These are phyloP conservation scores for Acanthamoeba castellanii DNA, from an alignment of 208 protist genomes.

Conservation along the genomic window DNA sequence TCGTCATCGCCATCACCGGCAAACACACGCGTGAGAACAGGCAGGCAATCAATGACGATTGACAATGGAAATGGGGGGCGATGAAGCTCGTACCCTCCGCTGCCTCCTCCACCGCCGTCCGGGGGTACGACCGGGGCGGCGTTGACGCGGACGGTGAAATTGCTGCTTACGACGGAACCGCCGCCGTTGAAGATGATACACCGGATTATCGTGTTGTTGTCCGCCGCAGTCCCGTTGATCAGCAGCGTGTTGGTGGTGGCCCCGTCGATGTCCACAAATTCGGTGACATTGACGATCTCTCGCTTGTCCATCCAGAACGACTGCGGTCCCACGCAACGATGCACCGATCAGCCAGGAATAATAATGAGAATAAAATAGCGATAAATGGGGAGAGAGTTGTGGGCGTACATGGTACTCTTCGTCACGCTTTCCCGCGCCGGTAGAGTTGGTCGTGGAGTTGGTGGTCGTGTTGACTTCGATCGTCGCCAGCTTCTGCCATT, in stretches of 20 bases:
- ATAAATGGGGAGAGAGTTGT: background rate
- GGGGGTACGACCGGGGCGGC: background rate
- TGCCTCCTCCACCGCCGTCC: background rate
- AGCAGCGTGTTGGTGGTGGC: background rate
- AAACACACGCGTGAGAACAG: background rate
- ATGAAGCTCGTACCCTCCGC: background rate
- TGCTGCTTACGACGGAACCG: conserved; percentile 18
- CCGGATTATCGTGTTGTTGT: conserved; percentile 5
- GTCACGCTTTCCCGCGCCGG: background rate
- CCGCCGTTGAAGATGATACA: conserved; percentile 34
- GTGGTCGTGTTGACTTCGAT: conserved; percentile 1
- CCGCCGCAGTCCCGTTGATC: background rate
- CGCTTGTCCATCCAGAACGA: background rate
- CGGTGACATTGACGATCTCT: background rate
- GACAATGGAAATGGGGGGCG: background rate
- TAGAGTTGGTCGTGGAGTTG: background rate
- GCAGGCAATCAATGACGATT: background rate
- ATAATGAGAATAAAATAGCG: too few species aligned
- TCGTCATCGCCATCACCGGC: background rate
- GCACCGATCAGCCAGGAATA: background rate
- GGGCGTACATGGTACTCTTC: background rate
- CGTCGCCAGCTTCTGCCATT: conserved; percentile 8
- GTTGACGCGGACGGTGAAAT: conserved; percentile 31
- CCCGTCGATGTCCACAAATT: background rate
- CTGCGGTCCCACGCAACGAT: background rate